Conservation (phyloP, 1,284 basidiomycete species). For the Leucoagaricus sp. region DNA sequence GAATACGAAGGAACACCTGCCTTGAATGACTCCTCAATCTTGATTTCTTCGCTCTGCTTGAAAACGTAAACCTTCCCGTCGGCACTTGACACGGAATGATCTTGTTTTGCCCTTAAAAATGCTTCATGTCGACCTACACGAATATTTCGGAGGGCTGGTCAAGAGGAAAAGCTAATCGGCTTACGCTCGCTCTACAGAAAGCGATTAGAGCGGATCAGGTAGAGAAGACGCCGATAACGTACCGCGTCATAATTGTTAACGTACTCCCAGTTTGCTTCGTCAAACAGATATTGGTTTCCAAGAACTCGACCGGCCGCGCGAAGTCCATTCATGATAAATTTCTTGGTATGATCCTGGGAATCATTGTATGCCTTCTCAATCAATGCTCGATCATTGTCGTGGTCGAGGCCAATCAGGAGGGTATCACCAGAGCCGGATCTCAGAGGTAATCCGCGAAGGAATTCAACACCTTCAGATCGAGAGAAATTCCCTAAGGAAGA, state of each 20-base stretch:
- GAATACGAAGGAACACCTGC: slow-evolving; percentile 36
- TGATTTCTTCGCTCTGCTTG: slow-evolving; percentile 73
- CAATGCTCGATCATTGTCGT: slow-evolving; percentile 64
- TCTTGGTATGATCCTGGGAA: slow-evolving; percentile 70
- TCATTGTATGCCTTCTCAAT: slow-evolving; percentile 89
- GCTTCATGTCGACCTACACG: slow-evolving; percentile 81
- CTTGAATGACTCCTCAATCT: slow-evolving; percentile 90
- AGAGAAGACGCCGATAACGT: slow-evolving; percentile 31
- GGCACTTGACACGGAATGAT: slow-evolving; percentile 64
- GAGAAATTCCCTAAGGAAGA: slow-evolving; percentile 93
- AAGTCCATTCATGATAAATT: slow-evolving; percentile 93
- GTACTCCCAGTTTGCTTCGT: slow-evolving; percentile 81
- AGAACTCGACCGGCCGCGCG: slow-evolving; percentile 60
- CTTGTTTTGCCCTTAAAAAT: slow-evolving; percentile 72
- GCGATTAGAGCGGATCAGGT: not conserved
- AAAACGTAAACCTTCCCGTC: slow-evolving; percentile 52
- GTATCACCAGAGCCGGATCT: slow-evolving; percentile 73
- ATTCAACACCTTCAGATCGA: slow-evolving; percentile 71
- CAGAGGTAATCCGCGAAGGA: slow-evolving; percentile 81
- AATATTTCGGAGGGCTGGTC: not conserved
- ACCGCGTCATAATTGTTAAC: slow-evolving; percentile 81
- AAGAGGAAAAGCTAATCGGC: not conserved
- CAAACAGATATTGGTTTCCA: slow-evolving; percentile 64
- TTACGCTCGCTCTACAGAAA: slow-evolving; percentile 10
- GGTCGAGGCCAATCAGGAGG: slow-evolving; percentile 84